Conservation (phyloP, 768 basidiomycete genomes). For the Collybiopsis luxurians region DNA sequence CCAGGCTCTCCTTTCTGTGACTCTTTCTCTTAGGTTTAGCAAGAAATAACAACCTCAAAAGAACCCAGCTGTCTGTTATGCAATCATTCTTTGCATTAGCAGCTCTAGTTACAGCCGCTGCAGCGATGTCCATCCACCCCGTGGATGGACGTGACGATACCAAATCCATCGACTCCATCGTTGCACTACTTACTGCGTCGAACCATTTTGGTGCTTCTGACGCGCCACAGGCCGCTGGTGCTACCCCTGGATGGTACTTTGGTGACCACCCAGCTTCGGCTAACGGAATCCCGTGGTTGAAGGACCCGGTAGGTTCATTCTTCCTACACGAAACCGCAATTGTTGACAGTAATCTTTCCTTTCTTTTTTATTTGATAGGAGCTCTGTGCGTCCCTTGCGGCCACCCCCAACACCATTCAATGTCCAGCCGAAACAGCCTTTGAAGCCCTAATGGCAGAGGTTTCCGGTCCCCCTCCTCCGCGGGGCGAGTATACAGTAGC, state of each 20-base stretch:
- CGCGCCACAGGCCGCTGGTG: slow-evolving; percentile 26
- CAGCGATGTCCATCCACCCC: no score
- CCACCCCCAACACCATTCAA: slow-evolving; percentile 22
- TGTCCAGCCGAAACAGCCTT: slow-evolving; percentile 14
- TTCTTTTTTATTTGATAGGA: slow-evolving; percentile 8
- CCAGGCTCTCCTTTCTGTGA: no score
- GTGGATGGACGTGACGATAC: background rate
- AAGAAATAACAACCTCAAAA: no score
- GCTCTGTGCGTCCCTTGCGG: slow-evolving; percentile 20
- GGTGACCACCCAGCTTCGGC: slow-evolving; percentile 16
- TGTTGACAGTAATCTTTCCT: no score
- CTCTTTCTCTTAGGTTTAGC: no score
- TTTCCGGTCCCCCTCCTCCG: slow-evolving; percentile 13
- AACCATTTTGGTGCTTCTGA: slow-evolving; percentile 25
- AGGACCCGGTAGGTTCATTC: background rate
- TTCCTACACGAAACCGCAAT: background rate
- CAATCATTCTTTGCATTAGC: no score
- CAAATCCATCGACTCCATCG: background rate
- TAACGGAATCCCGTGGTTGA: background rate
- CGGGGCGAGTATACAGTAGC: slow-evolving; percentile 19
- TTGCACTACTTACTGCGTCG: slow-evolving; percentile 5
- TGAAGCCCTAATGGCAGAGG: background rate
- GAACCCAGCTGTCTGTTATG: no score
- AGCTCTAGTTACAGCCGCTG: no score
- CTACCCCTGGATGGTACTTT: slow-evolving; percentile 36